Evolutionary conservation across 495 filamentous ascomycete species (phyloP), one percentile per base, ranked within the genome.

Genomic region (Trichoderma asperelloides): DNA sequence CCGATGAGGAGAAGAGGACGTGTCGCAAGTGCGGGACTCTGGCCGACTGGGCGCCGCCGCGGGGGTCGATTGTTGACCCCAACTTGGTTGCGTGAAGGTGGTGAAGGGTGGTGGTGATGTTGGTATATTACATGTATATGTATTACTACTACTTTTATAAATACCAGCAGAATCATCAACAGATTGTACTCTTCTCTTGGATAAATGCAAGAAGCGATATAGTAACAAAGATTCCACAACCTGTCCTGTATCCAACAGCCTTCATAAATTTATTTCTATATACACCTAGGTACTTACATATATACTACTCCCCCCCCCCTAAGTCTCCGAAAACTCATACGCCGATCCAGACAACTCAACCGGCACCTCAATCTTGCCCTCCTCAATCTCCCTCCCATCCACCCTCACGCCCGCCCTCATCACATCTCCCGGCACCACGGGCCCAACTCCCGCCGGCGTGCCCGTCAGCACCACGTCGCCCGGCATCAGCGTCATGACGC

Each of bases 381-480:
- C 91, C 77, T 93, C 87, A 23, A 98, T 77, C 77, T 94, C 92
- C 80, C 89, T 87, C 45, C 94, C 95, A 70, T 83, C 78, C 49
- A 97, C 87, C 75, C 85, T 87, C 70, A 97, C 84, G 21, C 95
- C 91, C 23, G 91, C 92, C 66, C 81, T 88, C 89, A 98, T 91
- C 21, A 93, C 82, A 82, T 98, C 96, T 1, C 95, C 95, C 2
- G 89, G 85, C 64, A 85, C 83, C 15, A 98, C 93, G 25, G 85
- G 82, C 1, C 95, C 95, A 39, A 98, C 96, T 12, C 95, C 95
- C 84, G 98, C 98, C 49, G 95, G 95, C 62, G 95, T 98, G 49
- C 95, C 95, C 33, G 95, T 98, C 70, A 98, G 78, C 45, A 98
- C 86, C 74, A 98, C 84, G 79, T 98, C 95, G 51, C 93, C 95